A percentile compares a stretch with the other conserved stretches of the same genome.
phyloP scores from a whole-genome alignment of 495 filamentous ascomycete genomes.

The Penicillium malachiteum region DNA sequence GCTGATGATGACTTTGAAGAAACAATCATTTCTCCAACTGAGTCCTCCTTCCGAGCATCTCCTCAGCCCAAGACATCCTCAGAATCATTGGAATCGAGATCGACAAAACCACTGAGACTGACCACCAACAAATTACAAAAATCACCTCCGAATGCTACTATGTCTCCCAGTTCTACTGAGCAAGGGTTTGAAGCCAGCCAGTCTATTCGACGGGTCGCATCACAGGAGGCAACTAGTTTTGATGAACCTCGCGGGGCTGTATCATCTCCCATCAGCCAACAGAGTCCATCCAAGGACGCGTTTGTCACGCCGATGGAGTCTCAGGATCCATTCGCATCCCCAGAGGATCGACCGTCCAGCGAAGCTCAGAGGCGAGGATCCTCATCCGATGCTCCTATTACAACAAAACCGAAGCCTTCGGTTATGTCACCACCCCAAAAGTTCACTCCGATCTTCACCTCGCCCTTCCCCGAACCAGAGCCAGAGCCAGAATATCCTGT shows the following conservation, averaged over 20 bases:
- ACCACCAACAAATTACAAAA: constrained; percentile 34
- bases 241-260: constrained; percentile 17
- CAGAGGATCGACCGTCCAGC: constrained; percentile 29
- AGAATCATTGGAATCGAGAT: constrained; percentile 41
- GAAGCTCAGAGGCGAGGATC: constrained; percentile 22
- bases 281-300: constrained; percentile 29
- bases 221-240: constrained; percentile 29
- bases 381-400: constrained; percentile 6
- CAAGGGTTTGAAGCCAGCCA: constrained; percentile 19
- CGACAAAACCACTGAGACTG: constrained; percentile 71
- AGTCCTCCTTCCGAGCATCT: constrained; percentile 48
- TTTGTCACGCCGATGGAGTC: constrained; percentile 22
- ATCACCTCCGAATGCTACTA: constrained; percentile 28
- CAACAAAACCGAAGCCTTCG: constrained; percentile 9
- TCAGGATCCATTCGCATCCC: constrained; percentile 24
- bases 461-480: constrained; percentile 16
- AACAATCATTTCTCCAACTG: constrained; percentile 58
- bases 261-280: constrained; percentile 18
- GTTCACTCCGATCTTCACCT: constrained; percentile 47
- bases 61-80: constrained; percentile 53
- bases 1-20: constrained; percentile 67
- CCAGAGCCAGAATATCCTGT: constrained; percentile 83
- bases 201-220: constrained; percentile 44
- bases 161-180: constrained; percentile 45
- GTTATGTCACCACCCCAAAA: constrained; percentile 38